These are phyloP conservation scores for Chaetoceros tenuissimus DNA, from an alignment of 108 stramenopile genomes.

Conservation along the genomic window DNA sequence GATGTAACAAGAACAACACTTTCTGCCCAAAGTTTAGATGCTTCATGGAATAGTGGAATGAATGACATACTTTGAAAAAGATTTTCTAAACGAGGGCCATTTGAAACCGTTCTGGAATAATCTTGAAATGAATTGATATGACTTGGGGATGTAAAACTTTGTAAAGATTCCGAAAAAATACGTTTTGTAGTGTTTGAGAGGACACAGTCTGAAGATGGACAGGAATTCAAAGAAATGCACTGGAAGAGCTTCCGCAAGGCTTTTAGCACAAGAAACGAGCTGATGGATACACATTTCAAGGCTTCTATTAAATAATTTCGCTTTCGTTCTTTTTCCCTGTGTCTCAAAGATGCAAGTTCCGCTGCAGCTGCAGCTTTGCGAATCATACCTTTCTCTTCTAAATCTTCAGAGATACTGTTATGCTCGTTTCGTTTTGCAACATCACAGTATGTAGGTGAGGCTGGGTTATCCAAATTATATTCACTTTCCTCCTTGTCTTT, in stretches of 20 bases:
- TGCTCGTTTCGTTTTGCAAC: constrained; percentile 23
- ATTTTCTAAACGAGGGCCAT: background rate
- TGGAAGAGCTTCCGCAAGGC: too few relatives aligned
- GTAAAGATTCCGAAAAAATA: too few relatives aligned
- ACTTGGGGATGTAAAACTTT: too few relatives aligned
- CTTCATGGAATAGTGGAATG: background rate
- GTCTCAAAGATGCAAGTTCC: constrained; percentile 50
- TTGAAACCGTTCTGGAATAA: too few relatives aligned
- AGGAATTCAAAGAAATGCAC: too few relatives aligned
- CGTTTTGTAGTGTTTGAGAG: too few relatives aligned
- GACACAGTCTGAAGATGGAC: too few relatives aligned
- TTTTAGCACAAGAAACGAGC: constrained; percentile 24
- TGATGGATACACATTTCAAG: constrained; percentile 49
- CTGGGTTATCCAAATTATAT: constrained; percentile 13
- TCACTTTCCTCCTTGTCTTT: background rate
- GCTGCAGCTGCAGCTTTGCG: constrained; percentile 82
- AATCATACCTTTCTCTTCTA: constrained; percentile 71
- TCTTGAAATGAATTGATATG: too few relatives aligned
- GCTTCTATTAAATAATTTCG: constrained; percentile 44
- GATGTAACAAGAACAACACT: background rate
- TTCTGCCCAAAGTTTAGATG: background rate
- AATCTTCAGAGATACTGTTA: constrained; percentile 25
- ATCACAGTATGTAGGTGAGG: constrained; percentile 49
- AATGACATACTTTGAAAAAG: background rate
- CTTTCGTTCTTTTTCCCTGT: constrained; percentile 32